Base-by-base conservation (phyloP, 1,284 basidiomycete genomes). In the Fomitopsis pinicola region DNA sequence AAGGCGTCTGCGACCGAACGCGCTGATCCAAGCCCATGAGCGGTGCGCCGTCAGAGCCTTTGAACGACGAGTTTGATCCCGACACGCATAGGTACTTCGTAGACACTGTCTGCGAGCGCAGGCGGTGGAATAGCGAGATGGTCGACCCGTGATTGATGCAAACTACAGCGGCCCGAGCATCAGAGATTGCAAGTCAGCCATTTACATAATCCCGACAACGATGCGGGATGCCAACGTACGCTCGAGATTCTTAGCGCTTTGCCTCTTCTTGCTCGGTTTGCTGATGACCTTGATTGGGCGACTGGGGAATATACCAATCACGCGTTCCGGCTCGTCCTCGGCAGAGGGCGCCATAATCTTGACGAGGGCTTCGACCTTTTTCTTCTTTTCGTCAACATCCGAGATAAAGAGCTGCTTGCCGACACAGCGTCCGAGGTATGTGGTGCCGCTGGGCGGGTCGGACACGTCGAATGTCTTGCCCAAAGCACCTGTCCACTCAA, bases 241-340 rank as follows among this genome's bases (percentile, higher is more conserved):
- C 73, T 97, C 96, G 5, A 94, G 84, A 67, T 95, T 95, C 80
- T 96, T 95, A 63, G 90, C 91, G 72, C 88, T 94, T 73, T 95
- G 93, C 68, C 94, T 84, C 82, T 98, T 98, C 82, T 98, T 97
- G 80, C 91, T 94, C 3, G 94, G 94, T 75, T 97, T 97, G 76
- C 91, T 93, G 76, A 98, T 98, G 68, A 98, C 93, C 76, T 97
- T 97, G 82, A 98, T 98, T 38, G 95, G 90, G 57, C 91, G 88
- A 68, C 91, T 93, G 59, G 92, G 87, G 80, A 97, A 96, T 30
- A 87, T 83, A 50, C 94, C 93, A 68, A 98, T 85, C 59, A 95
- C 80, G 68, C 91, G 80, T 77, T 93, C 84, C 66, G 86, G 83
- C 75, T 90, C 88, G 69, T 92, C 82, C 63, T 89, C 91, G 67